These are phyloP conservation scores for Capsicum baccatum DNA, from an alignment of 257 asterid genomes.

Conservation along the genomic window DNA sequence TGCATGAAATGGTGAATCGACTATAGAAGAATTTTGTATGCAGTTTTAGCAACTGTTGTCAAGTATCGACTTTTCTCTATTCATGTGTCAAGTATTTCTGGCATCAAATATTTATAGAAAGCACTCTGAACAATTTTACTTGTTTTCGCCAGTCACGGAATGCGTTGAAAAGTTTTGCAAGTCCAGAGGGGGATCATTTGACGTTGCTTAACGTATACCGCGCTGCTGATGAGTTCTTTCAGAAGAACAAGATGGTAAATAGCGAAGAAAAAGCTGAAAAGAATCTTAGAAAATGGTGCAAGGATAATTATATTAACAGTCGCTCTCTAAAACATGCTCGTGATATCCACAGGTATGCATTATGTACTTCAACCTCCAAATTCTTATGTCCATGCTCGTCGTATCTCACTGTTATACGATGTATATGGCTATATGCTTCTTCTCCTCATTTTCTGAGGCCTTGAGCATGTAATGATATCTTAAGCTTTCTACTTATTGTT, in stretches of 20 bases:
- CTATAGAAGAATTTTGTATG: not conserved
- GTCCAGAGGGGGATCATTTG: conserved; percentile 91
- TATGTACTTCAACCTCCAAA: conserved; percentile 14
- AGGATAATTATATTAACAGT: conserved; percentile 80
- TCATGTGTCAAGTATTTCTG: conserved; percentile 18
- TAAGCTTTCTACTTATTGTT: conserved; percentile 33
- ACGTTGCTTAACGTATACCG: conserved; percentile 82
- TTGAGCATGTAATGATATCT: not conserved
- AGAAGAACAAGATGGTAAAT: conserved; percentile 56
- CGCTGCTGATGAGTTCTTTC: conserved; percentile 74
- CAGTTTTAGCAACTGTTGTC: conserved; percentile 9
- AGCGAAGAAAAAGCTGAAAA: conserved; percentile 75
- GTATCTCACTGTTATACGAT: not conserved
- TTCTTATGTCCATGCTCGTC: not conserved
- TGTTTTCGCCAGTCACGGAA: conserved; percentile 65
- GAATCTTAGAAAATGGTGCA: conserved; percentile 92
- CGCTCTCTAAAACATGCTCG: conserved; percentile 95
- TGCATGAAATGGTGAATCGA: not conserved
- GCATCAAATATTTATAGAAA: conserved; percentile 27
- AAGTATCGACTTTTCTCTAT: not conserved
- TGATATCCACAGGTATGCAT: conserved; percentile 80
- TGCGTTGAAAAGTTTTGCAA: conserved; percentile 78
- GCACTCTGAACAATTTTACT: conserved; percentile 32
- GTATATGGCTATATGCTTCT: not conserved
- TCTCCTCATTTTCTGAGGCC: conserved; percentile 6